A percentile compares a stretch with the other conserved stretches of the same genome.
Evolutionary conservation across 2,329 filamentous ascomycete genomes (phyloP).

Genomic region (Aspergillus thermomutatus): DNA sequence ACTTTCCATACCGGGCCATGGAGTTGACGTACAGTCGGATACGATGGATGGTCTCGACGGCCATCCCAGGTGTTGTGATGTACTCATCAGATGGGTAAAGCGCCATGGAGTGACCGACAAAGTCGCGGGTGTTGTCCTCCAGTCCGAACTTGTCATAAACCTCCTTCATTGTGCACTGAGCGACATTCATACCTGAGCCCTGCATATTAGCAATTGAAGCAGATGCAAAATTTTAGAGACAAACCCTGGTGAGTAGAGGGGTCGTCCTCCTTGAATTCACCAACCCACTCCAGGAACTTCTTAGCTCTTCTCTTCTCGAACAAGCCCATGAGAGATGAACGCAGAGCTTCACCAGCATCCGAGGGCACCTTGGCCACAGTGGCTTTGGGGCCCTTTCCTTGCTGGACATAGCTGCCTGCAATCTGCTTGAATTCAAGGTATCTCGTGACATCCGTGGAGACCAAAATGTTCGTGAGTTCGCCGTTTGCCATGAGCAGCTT

Average conservation of each 20-base stretch:
- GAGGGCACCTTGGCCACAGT: conserved; percentile 97
- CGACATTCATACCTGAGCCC: conserved; percentile 70
- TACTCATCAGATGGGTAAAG: conserved; percentile 90
- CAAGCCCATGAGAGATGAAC: conserved; percentile 91
- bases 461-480: conserved; percentile 96
- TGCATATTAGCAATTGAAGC: conserved; percentile 16
- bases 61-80: conserved; percentile 67
- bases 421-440: conserved; percentile 94
- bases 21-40: conserved; percentile 97
- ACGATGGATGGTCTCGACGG: conserved; percentile 82
- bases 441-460: conserved; percentile 86
- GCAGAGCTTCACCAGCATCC: conserved; percentile 83
- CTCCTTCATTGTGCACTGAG: conserved; percentile 87
- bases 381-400: conserved; percentile 74
- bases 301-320: conserved; percentile 98
- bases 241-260: conserved; percentile 84
- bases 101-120: conserved; percentile 97
- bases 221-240: conserved; percentile 20
- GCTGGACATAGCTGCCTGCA: conserved; percentile 93
- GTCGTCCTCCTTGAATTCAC: conserved; percentile 77
- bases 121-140: conserved; percentile 84
- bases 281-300: conserved; percentile 94
- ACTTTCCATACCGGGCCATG: conserved; percentile 96
- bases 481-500: conserved; percentile 99
- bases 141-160: conserved; percentile 98